Evolutionary conservation across 2,329 filamentous ascomycete genomes (phyloP).

Genomic region (Fusarium sp.): DNA sequence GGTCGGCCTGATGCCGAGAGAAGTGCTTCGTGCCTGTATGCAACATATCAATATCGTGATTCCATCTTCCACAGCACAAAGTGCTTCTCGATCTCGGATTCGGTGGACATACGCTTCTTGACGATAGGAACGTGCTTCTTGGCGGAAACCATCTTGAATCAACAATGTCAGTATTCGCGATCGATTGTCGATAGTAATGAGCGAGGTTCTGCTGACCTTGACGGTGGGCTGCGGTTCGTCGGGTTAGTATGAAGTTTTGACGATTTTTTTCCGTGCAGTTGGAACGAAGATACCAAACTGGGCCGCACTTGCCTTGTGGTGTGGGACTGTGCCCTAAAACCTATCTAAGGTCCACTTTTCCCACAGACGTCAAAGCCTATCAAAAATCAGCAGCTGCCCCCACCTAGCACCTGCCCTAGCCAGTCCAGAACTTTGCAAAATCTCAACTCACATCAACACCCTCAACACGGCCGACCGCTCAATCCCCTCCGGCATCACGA

Average conservation of each 20-base stretch:
- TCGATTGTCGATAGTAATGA: slow-evolving; percentile 19
- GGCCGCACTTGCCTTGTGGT: not conserved
- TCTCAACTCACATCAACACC: slow-evolving; percentile 24
- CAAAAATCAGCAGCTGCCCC: not conserved
- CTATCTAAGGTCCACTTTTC: not conserved
- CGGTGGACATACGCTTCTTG: slow-evolving; percentile 93
- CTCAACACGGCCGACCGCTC: slow-evolving; percentile 22
- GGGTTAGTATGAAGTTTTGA: slow-evolving; percentile 34
- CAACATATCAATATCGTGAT: slow-evolving; percentile 54
- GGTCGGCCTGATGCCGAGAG: slow-evolving; percentile 97
- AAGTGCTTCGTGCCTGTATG: slow-evolving; percentile 87
- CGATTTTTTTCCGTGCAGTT: slow-evolving; percentile 2
- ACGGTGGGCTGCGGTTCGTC: slow-evolving; percentile 56
- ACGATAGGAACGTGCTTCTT: slow-evolving; percentile 99
- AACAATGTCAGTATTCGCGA: slow-evolving; percentile 48
- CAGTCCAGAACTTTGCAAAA: slow-evolving; percentile 7
- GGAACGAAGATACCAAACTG: not conserved
- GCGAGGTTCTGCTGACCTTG: slow-evolving; percentile 53
- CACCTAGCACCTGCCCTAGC: slow-evolving; percentile 1
- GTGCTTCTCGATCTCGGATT: slow-evolving; percentile 23
- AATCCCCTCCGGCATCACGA: slow-evolving; percentile 36
- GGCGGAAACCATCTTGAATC: slow-evolving; percentile 90
- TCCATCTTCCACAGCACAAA: slow-evolving; percentile 21
- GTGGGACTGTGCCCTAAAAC: not conserved
- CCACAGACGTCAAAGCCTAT: not conserved